A percentile compares a stretch with the other conserved stretches of the same genome.
Evolutionary conservation across 768 basidiomycete species (phyloP).

Genomic region (Tylopilus rubrobrunneus): DNA sequence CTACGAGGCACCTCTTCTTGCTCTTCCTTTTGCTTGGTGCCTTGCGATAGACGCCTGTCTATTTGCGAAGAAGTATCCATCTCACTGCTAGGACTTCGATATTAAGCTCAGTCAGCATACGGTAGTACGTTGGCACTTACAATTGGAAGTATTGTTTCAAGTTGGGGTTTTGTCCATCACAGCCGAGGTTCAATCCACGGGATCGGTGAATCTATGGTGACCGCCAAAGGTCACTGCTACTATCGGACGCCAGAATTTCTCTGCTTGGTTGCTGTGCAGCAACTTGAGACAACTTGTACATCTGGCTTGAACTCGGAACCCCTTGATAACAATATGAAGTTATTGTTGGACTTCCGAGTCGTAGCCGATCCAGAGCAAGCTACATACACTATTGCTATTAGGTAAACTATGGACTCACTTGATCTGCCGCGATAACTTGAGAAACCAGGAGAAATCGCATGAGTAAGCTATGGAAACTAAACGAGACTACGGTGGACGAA

Average conservation of each 20-base stretch:
- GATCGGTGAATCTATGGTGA: too few species aligned
- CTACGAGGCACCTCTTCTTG: constrained; percentile 54
- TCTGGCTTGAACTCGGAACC: too few species aligned
- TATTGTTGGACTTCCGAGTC: too few species aligned
- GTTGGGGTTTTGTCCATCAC: constrained; percentile 70
- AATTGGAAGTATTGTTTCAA: constrained; percentile 48
- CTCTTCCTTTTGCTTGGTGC: constrained; percentile 61
- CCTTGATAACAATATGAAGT: too few species aligned
- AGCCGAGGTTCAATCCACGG: constrained; percentile 57
- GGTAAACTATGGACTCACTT: too few species aligned
- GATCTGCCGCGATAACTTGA: too few species aligned
- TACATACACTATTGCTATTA: too few species aligned
- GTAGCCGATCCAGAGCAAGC: too few species aligned
- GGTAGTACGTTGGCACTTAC: constrained; percentile 35
- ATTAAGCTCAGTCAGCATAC: neutral
- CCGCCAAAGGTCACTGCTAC: constrained; percentile 54
- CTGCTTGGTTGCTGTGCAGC: too few species aligned
- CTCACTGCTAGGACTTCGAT: constrained; percentile 34
- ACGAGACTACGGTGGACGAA: too few species aligned
- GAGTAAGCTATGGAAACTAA: too few species aligned
- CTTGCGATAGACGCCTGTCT: constrained; percentile 52
- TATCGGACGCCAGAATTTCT: constrained; percentile 67
- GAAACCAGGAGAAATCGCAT: neutral
- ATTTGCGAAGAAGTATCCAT: constrained; percentile 38
- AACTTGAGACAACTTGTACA: too few species aligned